These are phyloP conservation scores for Beauveria rudraprayagi DNA, from an alignment of 2,329 filamentous ascomycete species.

Conservation along the genomic window DNA sequence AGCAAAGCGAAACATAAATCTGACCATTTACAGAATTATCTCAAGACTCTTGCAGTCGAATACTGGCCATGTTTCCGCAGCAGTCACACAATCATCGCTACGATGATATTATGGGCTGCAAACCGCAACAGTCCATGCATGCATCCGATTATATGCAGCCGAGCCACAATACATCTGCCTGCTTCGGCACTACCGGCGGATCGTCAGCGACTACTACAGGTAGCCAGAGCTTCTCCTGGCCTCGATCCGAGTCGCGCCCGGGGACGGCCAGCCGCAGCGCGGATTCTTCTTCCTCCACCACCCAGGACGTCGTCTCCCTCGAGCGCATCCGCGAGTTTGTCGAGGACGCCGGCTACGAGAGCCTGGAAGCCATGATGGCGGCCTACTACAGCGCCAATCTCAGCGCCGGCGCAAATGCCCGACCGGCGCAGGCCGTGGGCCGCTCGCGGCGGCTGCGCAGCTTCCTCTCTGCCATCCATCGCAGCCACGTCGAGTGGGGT, in stretches of 20 bases:
- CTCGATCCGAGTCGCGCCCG: not conserved
- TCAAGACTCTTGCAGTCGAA: conserved; percentile 1
- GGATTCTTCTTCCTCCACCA: not conserved
- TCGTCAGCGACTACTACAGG: not conserved
- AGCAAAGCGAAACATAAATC: not conserved
- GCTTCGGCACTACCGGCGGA: not conserved
- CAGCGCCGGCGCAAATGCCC: not conserved
- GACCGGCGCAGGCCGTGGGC: not conserved
- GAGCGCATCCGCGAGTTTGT: conserved; percentile 6
- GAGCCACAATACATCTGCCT: not conserved
- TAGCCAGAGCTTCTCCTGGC: not conserved
- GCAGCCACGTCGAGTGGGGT: conserved; percentile 6
- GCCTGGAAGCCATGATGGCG: conserved; percentile 3
- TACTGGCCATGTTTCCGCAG: not conserved
- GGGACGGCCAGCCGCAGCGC: not conserved
- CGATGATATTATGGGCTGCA: not conserved
- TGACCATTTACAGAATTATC: not conserved
- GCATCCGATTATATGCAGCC: not conserved
- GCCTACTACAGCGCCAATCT: conserved; percentile 4
- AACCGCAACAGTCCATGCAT: not conserved
- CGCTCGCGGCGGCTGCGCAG: not conserved
- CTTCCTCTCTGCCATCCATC: conserved; percentile 6
- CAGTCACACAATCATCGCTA: not conserved
- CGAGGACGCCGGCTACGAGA: conserved; percentile 7
- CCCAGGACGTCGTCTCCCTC: not conserved